phyloP scores from a whole-genome alignment of 2,329 filamentous ascomycete genomes.

The Colletotrichum theobromicola region DNA sequence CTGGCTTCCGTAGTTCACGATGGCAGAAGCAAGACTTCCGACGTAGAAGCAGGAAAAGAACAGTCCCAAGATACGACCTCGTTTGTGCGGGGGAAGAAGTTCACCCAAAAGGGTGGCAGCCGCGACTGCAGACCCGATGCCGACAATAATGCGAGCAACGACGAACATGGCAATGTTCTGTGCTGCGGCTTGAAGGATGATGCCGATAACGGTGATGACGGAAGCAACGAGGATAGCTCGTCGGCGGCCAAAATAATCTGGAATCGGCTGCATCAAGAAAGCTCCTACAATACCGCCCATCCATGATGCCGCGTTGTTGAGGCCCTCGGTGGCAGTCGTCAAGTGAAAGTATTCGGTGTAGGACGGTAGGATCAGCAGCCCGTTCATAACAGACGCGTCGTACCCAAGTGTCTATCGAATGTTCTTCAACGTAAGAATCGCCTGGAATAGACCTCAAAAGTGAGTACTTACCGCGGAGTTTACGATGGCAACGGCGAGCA shows the following conservation, averaged over 20 bases:
- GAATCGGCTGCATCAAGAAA: conserved; percentile 44
- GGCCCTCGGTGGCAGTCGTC: conserved; percentile 54
- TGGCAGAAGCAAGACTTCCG: conserved; percentile 31
- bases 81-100: conserved; percentile 41
- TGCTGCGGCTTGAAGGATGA: conserved; percentile 50
- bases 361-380: conserved; percentile 60
- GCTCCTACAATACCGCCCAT: conserved; percentile 54
- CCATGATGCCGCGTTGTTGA: conserved; percentile 61
- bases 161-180: conserved; percentile 60
- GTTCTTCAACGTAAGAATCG: not conserved
- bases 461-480: conserved; percentile 2
- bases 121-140: conserved; percentile 48
- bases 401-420: conserved; percentile 33
- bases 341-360: conserved; percentile 63
- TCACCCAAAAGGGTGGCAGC: conserved; percentile 55
- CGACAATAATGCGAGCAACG: conserved; percentile 49
- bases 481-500: conserved; percentile 11
- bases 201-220: conserved; percentile 46
- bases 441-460: accelerated
- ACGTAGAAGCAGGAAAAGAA: conserved; percentile 31
- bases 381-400: conserved; percentile 60
- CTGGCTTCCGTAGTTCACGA: conserved; percentile 35
- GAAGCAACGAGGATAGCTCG: conserved; percentile 44
- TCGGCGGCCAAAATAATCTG: conserved; percentile 48
- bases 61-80: conserved; percentile 21